phyloP scores from a whole-genome alignment of 139 green algal genomes.

The Micromonas pusilla region DNA sequence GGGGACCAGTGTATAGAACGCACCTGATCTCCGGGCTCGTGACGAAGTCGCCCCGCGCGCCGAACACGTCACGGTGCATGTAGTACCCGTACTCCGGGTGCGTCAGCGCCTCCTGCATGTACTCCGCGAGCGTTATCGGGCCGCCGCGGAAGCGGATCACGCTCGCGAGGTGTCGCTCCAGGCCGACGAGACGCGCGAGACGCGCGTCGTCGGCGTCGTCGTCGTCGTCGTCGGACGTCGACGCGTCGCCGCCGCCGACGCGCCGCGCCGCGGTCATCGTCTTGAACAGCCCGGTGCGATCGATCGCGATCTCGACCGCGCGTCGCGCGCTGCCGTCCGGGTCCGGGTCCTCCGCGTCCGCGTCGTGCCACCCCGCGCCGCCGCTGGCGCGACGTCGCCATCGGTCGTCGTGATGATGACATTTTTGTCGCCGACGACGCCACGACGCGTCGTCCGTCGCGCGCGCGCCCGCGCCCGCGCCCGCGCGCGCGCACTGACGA shows the following conservation, averaged over 20 bases:
- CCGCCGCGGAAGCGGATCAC: conserved; percentile 68
- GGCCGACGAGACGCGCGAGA: background rate
- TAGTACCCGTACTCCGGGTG: conserved; percentile 33
- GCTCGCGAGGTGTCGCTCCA: background rate
- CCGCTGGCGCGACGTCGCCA: no score
- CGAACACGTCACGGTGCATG: conserved; percentile 76
- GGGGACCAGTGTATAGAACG: no score
- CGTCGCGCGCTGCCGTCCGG: background rate
- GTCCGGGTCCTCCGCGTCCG: background rate
- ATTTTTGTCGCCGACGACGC: background rate
- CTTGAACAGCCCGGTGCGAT: background rate
- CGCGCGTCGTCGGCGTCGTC: background rate
- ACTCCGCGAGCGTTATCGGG: conserved; percentile 77
- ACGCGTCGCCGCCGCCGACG: background rate
- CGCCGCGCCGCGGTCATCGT: background rate
- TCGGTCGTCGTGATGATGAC: no score
- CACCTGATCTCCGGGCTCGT: conserved; percentile 94
- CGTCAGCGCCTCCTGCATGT: conserved; percentile 51
- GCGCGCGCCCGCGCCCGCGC: no score
- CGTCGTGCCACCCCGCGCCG: background rate
- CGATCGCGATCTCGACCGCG: conserved; percentile 12
- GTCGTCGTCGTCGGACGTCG: background rate
- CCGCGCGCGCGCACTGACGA: background rate
- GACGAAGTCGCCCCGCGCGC: conserved; percentile 79
- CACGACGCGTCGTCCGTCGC: background rate